Evolutionary conservation across 768 basidiomycete genomes (phyloP).

Genomic region (Leccinum broughii): DNA sequence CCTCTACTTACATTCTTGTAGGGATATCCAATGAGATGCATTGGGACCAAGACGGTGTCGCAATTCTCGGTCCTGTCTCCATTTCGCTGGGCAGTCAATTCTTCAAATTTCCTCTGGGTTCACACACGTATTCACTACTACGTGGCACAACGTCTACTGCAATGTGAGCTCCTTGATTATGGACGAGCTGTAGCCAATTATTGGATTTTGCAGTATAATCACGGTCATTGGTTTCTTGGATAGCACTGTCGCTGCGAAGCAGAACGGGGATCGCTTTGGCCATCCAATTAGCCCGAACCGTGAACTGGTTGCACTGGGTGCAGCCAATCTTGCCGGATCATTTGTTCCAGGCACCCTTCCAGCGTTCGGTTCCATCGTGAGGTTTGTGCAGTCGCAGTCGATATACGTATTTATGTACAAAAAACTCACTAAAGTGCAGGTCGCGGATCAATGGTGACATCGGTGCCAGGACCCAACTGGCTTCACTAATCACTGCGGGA

Average conservation of each 20-base stretch:
- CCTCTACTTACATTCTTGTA: constrained; percentile 29
- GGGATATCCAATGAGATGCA: constrained; percentile 66
- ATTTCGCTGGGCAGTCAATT: constrained; percentile 61
- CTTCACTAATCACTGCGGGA: constrained; percentile 72
- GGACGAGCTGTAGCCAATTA: neutral
- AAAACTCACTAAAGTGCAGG: constrained; percentile 28
- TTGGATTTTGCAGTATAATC: constrained; percentile 52
- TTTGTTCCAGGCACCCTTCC: constrained; percentile 89
- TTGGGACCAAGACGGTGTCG: constrained; percentile 81
- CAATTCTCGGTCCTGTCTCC: constrained; percentile 79
- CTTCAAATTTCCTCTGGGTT: constrained; percentile 71
- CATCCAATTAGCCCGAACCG: constrained; percentile 92
- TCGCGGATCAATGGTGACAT: constrained; percentile 90
- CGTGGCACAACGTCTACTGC: constrained; percentile 83
- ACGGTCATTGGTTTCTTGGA: constrained; percentile 91
- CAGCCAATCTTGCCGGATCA: constrained; percentile 74
- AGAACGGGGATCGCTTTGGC: constrained; percentile 81
- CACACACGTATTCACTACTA: constrained; percentile 61
- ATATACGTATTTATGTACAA: neutral
- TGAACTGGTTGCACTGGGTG: constrained; percentile 88
- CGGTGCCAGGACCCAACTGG: constrained; percentile 88
- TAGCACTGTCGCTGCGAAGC: constrained; percentile 93
- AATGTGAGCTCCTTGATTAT: constrained; percentile 44
- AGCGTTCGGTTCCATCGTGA: constrained; percentile 90
- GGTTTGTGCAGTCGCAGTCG: constrained; percentile 43